Percentiles rank a stretch among this genome's conserved stretches.
phyloP scores from a whole-genome alignment of 2,329 filamentous ascomycete genomes.

The Botrytis galanthina region DNA sequence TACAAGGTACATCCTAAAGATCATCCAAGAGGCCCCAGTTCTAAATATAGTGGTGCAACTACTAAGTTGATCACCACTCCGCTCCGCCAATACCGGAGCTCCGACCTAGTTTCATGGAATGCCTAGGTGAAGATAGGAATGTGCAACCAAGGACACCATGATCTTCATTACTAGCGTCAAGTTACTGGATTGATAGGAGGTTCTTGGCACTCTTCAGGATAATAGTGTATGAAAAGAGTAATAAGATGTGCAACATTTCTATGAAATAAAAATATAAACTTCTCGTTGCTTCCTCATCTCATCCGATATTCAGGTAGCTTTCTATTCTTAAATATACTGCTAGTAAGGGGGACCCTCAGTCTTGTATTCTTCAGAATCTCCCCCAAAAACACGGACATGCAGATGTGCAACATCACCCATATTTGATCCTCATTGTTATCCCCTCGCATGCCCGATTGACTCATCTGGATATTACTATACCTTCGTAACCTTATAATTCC shows the following conservation, averaged over 20 bases:
- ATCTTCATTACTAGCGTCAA: neutral
- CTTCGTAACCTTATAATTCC: neutral
- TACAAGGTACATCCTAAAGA: neutral
- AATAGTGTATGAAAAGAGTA: neutral
- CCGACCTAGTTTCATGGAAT: neutral
- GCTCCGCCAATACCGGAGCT: neutral
- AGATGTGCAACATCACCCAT: neutral
- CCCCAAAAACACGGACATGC: neutral
- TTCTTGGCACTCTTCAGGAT: neutral
- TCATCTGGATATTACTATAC: neutral
- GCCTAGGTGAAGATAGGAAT: neutral
- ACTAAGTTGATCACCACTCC: neutral
- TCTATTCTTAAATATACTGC: rapidly evolving
- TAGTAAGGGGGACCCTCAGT: neutral
- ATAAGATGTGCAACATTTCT: neutral
- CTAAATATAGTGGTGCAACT: neutral
- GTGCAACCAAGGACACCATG: neutral
- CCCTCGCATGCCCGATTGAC: neutral
- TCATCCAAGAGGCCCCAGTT: neutral
- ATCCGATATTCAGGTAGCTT: neutral
- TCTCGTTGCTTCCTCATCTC: neutral
- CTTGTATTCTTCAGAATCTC: neutral
- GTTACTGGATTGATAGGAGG: neutral
- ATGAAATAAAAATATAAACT: too few species aligned
- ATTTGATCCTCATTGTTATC: neutral